Evolutionary conservation across 805 yeast species (phyloP).

Genomic region (Wickerhamiella dianesei): DNA sequence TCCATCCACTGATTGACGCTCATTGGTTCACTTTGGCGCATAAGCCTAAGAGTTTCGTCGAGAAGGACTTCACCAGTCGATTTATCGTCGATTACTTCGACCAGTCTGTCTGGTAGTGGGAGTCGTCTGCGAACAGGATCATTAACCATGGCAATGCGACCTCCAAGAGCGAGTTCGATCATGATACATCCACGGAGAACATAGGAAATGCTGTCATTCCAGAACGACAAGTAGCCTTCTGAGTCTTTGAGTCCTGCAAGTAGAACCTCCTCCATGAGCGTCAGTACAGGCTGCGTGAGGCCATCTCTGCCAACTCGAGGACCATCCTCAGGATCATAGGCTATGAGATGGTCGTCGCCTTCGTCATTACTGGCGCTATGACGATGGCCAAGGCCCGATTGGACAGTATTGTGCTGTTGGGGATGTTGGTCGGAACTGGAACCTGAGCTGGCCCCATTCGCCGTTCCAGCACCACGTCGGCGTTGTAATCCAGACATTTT

Average conservation of each 20-base stretch:
- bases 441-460: conserved; percentile 1
- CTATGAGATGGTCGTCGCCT: conserved; percentile 20
- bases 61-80: conserved; percentile 90
- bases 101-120: conserved; percentile 72
- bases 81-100: conserved; percentile 73
- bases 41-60: conserved; percentile 84
- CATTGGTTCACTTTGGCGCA: conserved; percentile 62
- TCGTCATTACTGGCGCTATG: neutral
- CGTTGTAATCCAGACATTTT: conserved; percentile 20
- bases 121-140: conserved; percentile 86
- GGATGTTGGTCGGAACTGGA: neutral
- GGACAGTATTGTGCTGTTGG: neutral
- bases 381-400: neutral
- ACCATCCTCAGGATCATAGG: conserved; percentile 57
- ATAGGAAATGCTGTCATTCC: conserved; percentile 96
- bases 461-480: conserved; percentile 16
- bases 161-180: conserved; percentile 83
- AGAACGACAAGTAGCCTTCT: conserved; percentile 90
- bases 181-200: conserved; percentile 90
- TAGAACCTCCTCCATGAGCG: conserved; percentile 92
- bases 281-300: conserved; percentile 49
- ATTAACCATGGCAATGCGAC: conserved; percentile 74
- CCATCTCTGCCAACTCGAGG: conserved; percentile 31
- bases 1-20: conserved; percentile 89
- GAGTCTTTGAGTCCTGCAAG: conserved; percentile 87